Base-by-base conservation (phyloP, 805 yeast genomes). In the Ogataea trehaloabstinens region DNA sequence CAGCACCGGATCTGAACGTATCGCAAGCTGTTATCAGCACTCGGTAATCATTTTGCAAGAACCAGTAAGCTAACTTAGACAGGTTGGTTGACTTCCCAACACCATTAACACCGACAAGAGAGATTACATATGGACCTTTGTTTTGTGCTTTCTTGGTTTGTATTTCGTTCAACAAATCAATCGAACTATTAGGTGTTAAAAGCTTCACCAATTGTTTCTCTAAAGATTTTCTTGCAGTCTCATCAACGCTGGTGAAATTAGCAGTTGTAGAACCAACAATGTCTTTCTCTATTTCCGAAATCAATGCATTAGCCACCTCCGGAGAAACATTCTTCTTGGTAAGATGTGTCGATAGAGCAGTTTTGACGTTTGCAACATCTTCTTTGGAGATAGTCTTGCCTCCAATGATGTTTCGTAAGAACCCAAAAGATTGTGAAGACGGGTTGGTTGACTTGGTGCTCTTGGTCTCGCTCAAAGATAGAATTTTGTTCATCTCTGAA, bases 1-100 rank as follows among this genome's bases (percentile, higher is more conserved):
- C 97, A 1, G 99, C 99, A 37, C 99, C 99, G 1, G 96, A 87
- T 63, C 99, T 76, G 67, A 91, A 91, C 0, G 99, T 93, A 66
- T 91, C 99, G 66, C 98, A 91, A 0, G 99, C 99, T 17, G 95
- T 95, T 52, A 91, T 85, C 37, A 91, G 70, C 1, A 91, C 95
- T 49, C 76, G 79, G 60, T 86, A 73, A 56, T 91, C 80, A 61
- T 93, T 91, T 56, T 93, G 97, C 40, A 91, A 66, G 37, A 91
- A 71, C 99, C 99, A 91, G 61, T 86, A 91, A 2, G 96, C 98
- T 37, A 91, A 67, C 62, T 91, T 91, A 19, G 98, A 93, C 45
- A 91, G 68, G 56, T 91, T 93, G 2, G 99, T 91, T 0, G 98
- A 91, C 62, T 91, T 91, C 11, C 99, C 99, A 28, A 91, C 99